Evolutionary conservation across 305 asterid genomes (phyloP).

Genomic region (Ajuga reptans): DNA sequence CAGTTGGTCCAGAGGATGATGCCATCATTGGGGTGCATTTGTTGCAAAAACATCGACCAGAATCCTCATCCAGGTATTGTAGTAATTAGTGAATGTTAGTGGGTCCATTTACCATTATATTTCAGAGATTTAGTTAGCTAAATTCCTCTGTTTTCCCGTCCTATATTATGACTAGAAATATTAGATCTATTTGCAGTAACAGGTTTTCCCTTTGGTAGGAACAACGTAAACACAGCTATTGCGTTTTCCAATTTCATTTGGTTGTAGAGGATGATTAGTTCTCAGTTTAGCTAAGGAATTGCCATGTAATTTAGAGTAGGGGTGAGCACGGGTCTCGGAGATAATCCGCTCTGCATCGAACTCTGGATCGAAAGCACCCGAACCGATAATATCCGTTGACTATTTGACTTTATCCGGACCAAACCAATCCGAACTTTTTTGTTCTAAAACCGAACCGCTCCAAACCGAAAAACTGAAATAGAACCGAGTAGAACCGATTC

Average conservation of each 20-base stretch:
- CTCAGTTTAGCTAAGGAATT: background rate
- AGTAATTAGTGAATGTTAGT: background rate
- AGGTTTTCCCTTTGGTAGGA: background rate
- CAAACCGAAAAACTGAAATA: too few relatives aligned
- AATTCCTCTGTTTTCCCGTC: background rate
- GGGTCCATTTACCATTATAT: background rate
- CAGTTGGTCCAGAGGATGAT: conserved; percentile 39
- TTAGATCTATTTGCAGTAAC: background rate
- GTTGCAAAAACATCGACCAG: conserved; percentile 42
- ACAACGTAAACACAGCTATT: background rate
- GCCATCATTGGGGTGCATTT: conserved; percentile 61
- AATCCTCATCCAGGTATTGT: conserved; percentile 49
- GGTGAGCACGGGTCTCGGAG: too few relatives aligned
- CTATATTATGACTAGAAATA: background rate
- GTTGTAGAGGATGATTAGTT: background rate
- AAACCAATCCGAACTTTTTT: too few relatives aligned
- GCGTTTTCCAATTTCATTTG: background rate
- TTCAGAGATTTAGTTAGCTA: background rate
- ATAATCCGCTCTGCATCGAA: too few relatives aligned
- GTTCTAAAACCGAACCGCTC: too few relatives aligned
- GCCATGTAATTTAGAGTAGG: background rate
- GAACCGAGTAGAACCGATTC: too few relatives aligned
- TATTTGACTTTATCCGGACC: too few relatives aligned
- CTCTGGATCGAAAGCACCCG: too few relatives aligned
- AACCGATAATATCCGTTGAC: too few relatives aligned